phyloP scores from a whole-genome alignment of 176 grass and related monocot genomes.

The Echinochloa phyllopogon region DNA sequence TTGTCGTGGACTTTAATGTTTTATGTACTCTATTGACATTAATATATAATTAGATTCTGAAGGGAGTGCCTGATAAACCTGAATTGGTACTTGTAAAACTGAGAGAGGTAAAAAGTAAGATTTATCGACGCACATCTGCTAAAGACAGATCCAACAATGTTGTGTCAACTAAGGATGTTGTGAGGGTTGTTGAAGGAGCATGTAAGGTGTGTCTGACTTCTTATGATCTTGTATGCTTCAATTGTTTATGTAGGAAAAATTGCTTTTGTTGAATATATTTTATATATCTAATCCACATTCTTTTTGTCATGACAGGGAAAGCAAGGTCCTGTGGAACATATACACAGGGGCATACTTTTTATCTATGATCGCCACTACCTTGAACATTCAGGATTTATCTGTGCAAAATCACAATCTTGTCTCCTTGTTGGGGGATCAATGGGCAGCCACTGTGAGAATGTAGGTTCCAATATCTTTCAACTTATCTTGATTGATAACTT shows the following conservation, averaged over 20 bases:
- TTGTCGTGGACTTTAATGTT: not conserved
- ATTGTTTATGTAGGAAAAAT: constrained; percentile 3
- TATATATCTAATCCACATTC: constrained; percentile 4
- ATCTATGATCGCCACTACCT: constrained; percentile 85
- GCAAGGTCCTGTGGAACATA: constrained; percentile 87
- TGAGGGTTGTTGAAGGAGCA: constrained; percentile 75
- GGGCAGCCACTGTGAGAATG: constrained; percentile 35
- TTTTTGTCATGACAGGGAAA: constrained; percentile 62
- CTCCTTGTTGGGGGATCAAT: constrained; percentile 69
- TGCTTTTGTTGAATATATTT: not conserved
- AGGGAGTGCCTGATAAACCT: constrained; percentile 76
- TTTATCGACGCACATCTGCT: constrained; percentile 54
- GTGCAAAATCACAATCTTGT: constrained; percentile 79
- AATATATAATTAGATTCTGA: constrained; percentile 66
- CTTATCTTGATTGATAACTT: not conserved
- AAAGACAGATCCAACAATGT: constrained; percentile 70
- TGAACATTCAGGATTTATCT: constrained; percentile 91
- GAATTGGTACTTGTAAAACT: constrained; percentile 72
- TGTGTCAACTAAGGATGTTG: constrained; percentile 79
- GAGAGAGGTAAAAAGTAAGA: constrained; percentile 83
- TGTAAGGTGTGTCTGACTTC: constrained; percentile 56
- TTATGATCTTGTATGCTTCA: not conserved
- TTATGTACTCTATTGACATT: constrained; percentile 36
- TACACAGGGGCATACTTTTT: constrained; percentile 78
- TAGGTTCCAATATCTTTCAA: constrained; percentile 29